Conservation (phyloP, 2,329 filamentous ascomycete genomes). For the Fusarium agapanthi region DNA sequence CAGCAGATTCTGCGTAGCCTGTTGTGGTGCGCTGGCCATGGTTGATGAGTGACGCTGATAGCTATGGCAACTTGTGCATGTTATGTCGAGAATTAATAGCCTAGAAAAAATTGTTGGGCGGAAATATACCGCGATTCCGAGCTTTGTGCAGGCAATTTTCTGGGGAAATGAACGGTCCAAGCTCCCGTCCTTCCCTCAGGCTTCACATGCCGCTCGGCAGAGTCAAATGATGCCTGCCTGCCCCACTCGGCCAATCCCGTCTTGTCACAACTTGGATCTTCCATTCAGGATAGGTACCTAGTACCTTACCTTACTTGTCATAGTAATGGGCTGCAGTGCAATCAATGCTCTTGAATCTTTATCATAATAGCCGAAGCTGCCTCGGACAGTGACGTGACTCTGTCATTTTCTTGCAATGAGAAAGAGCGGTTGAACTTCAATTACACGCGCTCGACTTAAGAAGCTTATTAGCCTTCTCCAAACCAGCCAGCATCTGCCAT, state of each 20-base stretch:
- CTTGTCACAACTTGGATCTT: slow-evolving; percentile 31
- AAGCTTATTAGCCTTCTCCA: no score
- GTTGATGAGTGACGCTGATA: neutral
- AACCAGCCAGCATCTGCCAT: slow-evolving; percentile 37
- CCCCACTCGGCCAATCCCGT: slow-evolving; percentile 39
- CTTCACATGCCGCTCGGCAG: slow-evolving; percentile 43
- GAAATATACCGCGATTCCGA: slow-evolving; percentile 27
- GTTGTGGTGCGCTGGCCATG: slow-evolving; percentile 50
- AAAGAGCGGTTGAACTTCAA: slow-evolving; percentile 28
- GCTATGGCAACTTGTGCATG: neutral
- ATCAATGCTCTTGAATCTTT: slow-evolving; percentile 16
- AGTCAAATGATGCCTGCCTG: slow-evolving; percentile 24
- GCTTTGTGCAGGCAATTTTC: slow-evolving; percentile 16
- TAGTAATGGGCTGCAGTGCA: slow-evolving; percentile 5
- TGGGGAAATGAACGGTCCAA: slow-evolving; percentile 31
- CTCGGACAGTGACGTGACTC: slow-evolving; percentile 15
- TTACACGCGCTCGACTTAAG: slow-evolving; percentile 2
- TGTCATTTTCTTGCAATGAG: slow-evolving; percentile 26
- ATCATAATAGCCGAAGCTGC: slow-evolving; percentile 2
- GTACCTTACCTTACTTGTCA: neutral
- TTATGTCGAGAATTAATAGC: neutral
- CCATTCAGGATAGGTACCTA: slow-evolving; percentile 2
- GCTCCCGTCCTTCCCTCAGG: slow-evolving; percentile 5
- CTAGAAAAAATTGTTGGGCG: slow-evolving; percentile 13
- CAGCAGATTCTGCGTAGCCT: slow-evolving; percentile 72